A percentile compares a stretch with the other conserved stretches of the same genome.
These are phyloP conservation scores for Gossypium aridum DNA, from an alignment of 441 rosid species.

Conservation along the genomic window DNA sequence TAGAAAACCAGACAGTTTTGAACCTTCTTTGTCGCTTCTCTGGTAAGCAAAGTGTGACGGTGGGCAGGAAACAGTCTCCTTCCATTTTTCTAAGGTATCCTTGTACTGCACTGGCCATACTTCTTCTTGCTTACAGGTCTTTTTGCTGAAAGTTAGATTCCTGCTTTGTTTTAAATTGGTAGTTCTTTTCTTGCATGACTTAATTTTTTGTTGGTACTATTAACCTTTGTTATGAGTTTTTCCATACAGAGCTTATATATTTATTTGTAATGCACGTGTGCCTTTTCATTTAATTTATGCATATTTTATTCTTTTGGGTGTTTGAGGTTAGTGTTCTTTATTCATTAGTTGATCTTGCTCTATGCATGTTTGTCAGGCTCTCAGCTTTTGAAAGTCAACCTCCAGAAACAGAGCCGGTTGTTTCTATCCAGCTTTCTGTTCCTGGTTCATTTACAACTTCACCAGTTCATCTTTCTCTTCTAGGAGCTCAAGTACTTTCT, in stretches of 20 bases:
- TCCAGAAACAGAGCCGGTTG: slow-evolving; percentile 43
- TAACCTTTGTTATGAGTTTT: neutral
- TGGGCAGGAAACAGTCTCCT: slow-evolving; percentile 64
- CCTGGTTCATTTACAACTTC: slow-evolving; percentile 58
- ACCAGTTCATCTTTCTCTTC: slow-evolving; percentile 47
- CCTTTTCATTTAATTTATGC: neutral
- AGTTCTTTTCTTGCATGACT: slow-evolving; percentile 1
- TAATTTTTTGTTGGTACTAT: neutral
- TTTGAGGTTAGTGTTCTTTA: slow-evolving; percentile 5
- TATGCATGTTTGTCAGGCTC: slow-evolving; percentile 39
- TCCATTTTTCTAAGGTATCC: slow-evolving; percentile 65
- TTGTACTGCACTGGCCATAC: neutral
- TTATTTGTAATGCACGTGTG: neutral
- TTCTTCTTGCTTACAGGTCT: neutral
- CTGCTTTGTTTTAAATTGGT: neutral
- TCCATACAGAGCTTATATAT: neutral
- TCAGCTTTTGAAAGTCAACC: slow-evolving; percentile 35
- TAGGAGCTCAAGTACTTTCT: slow-evolving; percentile 59
- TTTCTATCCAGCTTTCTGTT: slow-evolving; percentile 65
- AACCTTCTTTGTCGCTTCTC: slow-evolving; percentile 58
- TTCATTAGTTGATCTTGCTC: slow-evolving; percentile 26
- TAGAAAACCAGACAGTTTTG: slow-evolving; percentile 75
- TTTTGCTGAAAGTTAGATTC: neutral
- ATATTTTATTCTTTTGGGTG: neutral
- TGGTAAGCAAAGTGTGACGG: slow-evolving; percentile 49